A percentile compares a stretch with the other conserved stretches of the same genome.
phyloP scores from a whole-genome alignment of 2,329 filamentous ascomycete genomes.

The Penicillium sp. region DNA sequence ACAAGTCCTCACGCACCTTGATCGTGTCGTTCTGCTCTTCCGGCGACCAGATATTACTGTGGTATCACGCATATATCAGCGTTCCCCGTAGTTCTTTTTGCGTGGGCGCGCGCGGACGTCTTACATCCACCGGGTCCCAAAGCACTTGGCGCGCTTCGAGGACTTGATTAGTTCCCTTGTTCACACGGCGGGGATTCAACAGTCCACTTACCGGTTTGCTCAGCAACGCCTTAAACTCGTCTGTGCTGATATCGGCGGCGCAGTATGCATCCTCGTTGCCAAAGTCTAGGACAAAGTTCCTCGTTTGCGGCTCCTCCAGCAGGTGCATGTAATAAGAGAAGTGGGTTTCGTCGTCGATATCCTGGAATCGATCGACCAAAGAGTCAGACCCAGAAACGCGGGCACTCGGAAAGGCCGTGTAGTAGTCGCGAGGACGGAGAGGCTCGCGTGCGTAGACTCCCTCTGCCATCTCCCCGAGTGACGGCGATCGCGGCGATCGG shows the following conservation, averaged over 20 bases:
- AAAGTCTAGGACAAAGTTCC: slow-evolving; percentile 46
- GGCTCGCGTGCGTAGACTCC: slow-evolving; percentile 7
- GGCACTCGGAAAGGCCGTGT: slow-evolving; percentile 26
- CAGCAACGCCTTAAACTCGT: slow-evolving; percentile 36
- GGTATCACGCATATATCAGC: not conserved
- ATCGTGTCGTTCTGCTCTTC: slow-evolving; percentile 58
- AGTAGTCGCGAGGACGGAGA: slow-evolving; percentile 30
- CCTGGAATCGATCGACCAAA: slow-evolving; percentile 30
- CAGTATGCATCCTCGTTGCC: slow-evolving; percentile 44
- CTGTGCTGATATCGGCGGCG: slow-evolving; percentile 36
- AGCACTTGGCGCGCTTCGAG: slow-evolving; percentile 45
- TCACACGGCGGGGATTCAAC: not conserved
- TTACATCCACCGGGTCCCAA: slow-evolving; percentile 68
- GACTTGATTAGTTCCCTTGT: not conserved
- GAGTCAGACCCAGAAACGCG: too few species aligned
- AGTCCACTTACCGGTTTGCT: slow-evolving; percentile 30
- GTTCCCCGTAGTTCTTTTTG: not conserved
- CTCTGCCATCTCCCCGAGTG: not conserved
- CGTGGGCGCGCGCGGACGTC: slow-evolving; percentile 30
- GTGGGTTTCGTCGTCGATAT: slow-evolving; percentile 38
- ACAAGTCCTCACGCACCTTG: slow-evolving; percentile 36
- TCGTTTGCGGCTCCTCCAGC: slow-evolving; percentile 31
- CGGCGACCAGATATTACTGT: slow-evolving; percentile 68
- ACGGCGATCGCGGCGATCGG: not conserved
- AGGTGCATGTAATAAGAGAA: slow-evolving; percentile 31